Evolutionary conservation across 2,329 filamentous ascomycete species (phyloP).

Genomic region (Scedosporium dehoogii): DNA sequence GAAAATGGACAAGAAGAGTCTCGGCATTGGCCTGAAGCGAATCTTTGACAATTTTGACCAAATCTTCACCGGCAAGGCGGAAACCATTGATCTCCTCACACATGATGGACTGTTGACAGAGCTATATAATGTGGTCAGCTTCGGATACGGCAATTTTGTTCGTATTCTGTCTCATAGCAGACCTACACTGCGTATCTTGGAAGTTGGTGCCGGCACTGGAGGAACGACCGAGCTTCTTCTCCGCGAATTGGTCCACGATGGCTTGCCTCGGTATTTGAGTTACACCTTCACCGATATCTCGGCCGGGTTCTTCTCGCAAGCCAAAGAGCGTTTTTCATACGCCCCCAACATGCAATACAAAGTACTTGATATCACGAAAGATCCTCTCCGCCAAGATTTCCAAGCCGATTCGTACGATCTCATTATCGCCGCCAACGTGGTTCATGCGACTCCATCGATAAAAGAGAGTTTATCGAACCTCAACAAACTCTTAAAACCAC

Average conservation of each 20-base stretch:
- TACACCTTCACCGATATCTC: constrained; percentile 33
- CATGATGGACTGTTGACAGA: constrained; percentile 19
- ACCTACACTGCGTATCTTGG: constrained; percentile 24
- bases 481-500: constrained; percentile 15
- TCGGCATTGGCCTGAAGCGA: not conserved
- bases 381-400: constrained; percentile 11
- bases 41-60: not conserved
- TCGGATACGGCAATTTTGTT: not conserved
- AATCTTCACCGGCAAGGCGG: constrained; percentile 9
- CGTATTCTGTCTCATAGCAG: constrained; percentile 13
- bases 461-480: constrained; percentile 14
- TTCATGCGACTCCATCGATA: constrained; percentile 20
- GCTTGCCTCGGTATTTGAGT: constrained; percentile 14
- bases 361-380: constrained; percentile 14
- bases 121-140: constrained; percentile 15
- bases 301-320: constrained; percentile 20
- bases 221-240: constrained; percentile 24
- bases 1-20: constrained; percentile 7
- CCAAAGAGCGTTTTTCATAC: constrained; percentile 10
- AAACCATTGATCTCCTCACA: constrained; percentile 21
- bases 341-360: constrained; percentile 13
- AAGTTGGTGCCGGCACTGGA: constrained; percentile 30
- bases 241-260: constrained; percentile 12
- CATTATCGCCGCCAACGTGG: constrained; percentile 18
- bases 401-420: constrained; percentile 12